Conservation (phyloP, 305 asterid genomes). For the Fraxinus dipetala region DNA sequence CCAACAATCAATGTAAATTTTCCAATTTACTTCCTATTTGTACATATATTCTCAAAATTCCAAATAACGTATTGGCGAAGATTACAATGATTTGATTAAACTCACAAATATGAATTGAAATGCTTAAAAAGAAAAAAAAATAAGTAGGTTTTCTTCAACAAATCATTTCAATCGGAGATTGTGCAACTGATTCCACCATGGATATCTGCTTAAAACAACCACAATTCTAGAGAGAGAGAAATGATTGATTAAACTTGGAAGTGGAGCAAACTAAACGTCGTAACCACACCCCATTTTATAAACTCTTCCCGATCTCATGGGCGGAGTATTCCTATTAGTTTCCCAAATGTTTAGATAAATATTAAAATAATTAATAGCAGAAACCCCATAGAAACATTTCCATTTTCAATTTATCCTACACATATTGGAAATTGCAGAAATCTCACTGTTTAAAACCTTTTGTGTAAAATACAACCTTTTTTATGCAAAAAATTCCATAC, state of each 20-base stretch:
- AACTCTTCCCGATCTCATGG: background rate
- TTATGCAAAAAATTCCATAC: too few species aligned
- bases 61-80: background rate
- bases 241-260: background rate
- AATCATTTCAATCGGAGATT: conserved; percentile 37
- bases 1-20: background rate
- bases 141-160: background rate
- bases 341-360: background rate
- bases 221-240: background rate
- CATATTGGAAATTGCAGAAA: too few species aligned
- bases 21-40: background rate
- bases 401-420: too few species aligned
- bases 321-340: background rate
- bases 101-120: background rate
- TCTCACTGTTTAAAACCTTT: too few species aligned
- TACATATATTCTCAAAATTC: too few species aligned
- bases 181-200: conserved; percentile 47
- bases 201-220: background rate
- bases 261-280: too few species aligned
- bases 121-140: background rate
- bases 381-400: too few species aligned
- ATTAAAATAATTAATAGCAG: too few species aligned
- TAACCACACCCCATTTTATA: background rate
- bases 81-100: background rate
- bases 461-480: too few species aligned